These are phyloP conservation scores for Aspergillus sp. DNA, from an alignment of 2,329 filamentous ascomycete genomes.

Conservation along the genomic window DNA sequence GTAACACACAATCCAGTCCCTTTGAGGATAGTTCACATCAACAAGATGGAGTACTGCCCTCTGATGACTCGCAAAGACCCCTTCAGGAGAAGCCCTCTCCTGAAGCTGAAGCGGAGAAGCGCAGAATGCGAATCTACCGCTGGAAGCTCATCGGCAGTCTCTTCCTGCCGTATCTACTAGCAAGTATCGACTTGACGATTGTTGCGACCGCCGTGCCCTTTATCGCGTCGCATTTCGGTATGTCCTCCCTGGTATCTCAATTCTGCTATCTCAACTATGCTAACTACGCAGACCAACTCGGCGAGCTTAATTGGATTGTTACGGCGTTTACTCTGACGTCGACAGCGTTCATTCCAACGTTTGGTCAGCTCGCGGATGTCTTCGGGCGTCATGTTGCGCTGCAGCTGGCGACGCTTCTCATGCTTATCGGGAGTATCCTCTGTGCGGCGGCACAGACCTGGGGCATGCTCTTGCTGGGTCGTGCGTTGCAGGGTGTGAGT, in stretches of 20 bases:
- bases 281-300: constrained; percentile 45
- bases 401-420: constrained; percentile 56
- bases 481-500: constrained; percentile 62
- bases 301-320: constrained; percentile 68
- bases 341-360: constrained; percentile 66
- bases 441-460: constrained; percentile 60
- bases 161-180: constrained; percentile 60
- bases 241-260: constrained; percentile 12
- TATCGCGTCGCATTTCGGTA: constrained; percentile 66
- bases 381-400: constrained; percentile 63
- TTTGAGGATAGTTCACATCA: neutral
- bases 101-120: constrained; percentile 23
- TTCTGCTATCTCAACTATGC: too few relatives aligned
- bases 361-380: constrained; percentile 64
- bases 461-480: constrained; percentile 61
- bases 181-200: constrained; percentile 65
- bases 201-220: constrained; percentile 60
- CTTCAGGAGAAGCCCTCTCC: neutral
- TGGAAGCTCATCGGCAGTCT: constrained; percentile 62
- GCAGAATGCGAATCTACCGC: constrained; percentile 47
- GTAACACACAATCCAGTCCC: neutral
- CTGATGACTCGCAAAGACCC: neutral
- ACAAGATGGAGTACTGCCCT: neutral
- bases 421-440: constrained; percentile 61
- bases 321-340: constrained; percentile 68